Percentiles rank a stretch among this genome's conserved stretches.
Evolutionary conservation across 2,329 filamentous ascomycete genomes (phyloP).

Genomic region (Claviceps sp.): DNA sequence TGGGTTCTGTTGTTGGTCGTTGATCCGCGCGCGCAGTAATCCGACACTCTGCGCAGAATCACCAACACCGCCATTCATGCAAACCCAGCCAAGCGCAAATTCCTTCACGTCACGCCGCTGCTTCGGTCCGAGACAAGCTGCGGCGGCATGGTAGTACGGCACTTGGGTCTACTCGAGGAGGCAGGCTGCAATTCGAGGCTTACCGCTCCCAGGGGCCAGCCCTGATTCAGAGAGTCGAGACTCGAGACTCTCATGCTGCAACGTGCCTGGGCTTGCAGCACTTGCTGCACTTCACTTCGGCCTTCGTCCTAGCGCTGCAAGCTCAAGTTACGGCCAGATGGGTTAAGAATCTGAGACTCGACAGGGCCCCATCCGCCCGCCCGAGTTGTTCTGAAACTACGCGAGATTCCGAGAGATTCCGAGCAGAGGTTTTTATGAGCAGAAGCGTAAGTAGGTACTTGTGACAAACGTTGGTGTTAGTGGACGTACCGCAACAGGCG

Average conservation of each 20-base stretch:
- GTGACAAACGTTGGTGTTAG: neutral
- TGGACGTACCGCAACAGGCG: neutral
- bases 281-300: neutral
- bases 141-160: neutral
- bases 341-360: neutral
- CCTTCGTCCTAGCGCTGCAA: neutral
- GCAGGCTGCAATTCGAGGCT: too few relatives aligned
- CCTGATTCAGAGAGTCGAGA: too few relatives aligned
- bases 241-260: neutral
- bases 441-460: neutral
- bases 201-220: too few relatives aligned
- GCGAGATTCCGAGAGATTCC: too few relatives aligned
- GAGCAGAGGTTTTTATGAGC: neutral
- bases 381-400: too few relatives aligned
- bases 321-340: neutral
- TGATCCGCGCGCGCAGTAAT: neutral
- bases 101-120: neutral
- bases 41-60: neutral
- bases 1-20: neutral
- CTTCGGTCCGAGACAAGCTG: neutral
- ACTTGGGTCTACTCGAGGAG: neutral
- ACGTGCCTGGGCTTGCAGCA: neutral
- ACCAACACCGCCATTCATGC: neutral
- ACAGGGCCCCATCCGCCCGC: neutral
- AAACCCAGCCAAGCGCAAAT: neutral